phyloP scores from a whole-genome alignment of 805 yeast genomes.

The Sugiyamaella marilandica region DNA sequence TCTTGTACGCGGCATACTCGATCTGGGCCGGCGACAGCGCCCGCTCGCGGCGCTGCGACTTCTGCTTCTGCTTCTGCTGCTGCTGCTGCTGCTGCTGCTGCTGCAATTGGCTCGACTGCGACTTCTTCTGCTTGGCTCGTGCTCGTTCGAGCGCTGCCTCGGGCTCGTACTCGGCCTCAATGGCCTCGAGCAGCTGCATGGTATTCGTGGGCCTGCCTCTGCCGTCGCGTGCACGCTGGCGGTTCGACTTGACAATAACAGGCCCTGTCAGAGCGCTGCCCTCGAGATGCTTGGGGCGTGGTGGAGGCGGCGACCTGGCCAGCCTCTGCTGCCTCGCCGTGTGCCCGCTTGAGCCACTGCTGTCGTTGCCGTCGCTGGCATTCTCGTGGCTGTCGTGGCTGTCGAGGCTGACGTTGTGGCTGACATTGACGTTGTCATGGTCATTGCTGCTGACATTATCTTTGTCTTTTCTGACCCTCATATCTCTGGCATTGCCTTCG shows the following conservation, averaged over 20 bases:
- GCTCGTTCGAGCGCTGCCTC: slow-evolving; percentile 2
- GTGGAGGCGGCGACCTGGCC: neutral
- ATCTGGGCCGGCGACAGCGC: slow-evolving; percentile 34
- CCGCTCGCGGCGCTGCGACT: neutral
- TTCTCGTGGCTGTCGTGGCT: slow-evolving; percentile 49
- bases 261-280: slow-evolving; percentile 14
- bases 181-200: slow-evolving; percentile 7
- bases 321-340: too few species aligned
- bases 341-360: too few species aligned
- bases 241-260: slow-evolving; percentile 5
- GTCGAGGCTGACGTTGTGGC: slow-evolving; percentile 23
- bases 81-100: neutral
- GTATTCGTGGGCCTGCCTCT: slow-evolving; percentile 7
- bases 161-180: slow-evolving; percentile 11
- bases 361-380: too few species aligned
- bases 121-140: neutral
- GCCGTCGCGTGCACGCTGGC: slow-evolving; percentile 4
- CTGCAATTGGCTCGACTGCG: too few species aligned
- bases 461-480: too few species aligned
- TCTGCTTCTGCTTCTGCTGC: neutral
- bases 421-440: slow-evolving; percentile 9
- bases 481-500: neutral
- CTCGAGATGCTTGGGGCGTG: slow-evolving; percentile 13
- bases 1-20: slow-evolving; percentile 54
- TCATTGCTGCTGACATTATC: too few species aligned